Evolutionary conservation across 768 basidiomycete genomes (phyloP), one percentile per base, ranked within the genome.

Genomic region (Ramaria sp.): DNA sequence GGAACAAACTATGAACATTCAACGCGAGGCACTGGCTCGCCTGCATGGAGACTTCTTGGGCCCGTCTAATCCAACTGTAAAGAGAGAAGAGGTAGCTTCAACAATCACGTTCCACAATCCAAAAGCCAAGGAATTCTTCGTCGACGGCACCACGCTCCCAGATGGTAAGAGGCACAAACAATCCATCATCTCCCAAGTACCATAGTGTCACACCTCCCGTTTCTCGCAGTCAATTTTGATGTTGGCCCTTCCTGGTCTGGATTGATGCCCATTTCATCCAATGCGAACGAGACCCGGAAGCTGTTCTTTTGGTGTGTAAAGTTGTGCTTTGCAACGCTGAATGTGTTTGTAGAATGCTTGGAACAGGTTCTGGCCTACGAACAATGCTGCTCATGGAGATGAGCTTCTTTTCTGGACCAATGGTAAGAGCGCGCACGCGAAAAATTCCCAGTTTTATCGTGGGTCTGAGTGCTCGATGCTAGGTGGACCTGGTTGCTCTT

Each of bases 91-190:
- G 25, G 24, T n/a, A 15, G 22, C 42, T 20, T 45, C 50, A 5
- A 57, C 50, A 15, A 57, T 59, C 27, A 57, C 57, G 18, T 59
- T 59, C 32, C 12, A 41, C 5, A 57, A 59, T 52, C 67, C 71
- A 6, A 67, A 69, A 56, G 57, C 56, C 30, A 37, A 34, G n/a
- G 41, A 71, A 52, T 77, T 75, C 57, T 67, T 71, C 18, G 75
- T 77, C 5, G 74, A 75, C 53, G 75, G 75, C 13, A 73, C 70
- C 0, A 74, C 65, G 25, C 69, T 76, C 39, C 73, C 74, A 20
- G 70, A 72, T 50, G 73, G 73, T 70, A 54, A 52, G 57, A 48
- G 36, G 37, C 16, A n/a, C n/a, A 2, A 3, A 16, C 5, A 24
- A 12, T 15, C 5, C 12, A 12, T 20, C n/a, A 16, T 20, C 4